Base-by-base conservation (phyloP, 192 early-diverging fungal species). In the Backusella westeae region DNA sequence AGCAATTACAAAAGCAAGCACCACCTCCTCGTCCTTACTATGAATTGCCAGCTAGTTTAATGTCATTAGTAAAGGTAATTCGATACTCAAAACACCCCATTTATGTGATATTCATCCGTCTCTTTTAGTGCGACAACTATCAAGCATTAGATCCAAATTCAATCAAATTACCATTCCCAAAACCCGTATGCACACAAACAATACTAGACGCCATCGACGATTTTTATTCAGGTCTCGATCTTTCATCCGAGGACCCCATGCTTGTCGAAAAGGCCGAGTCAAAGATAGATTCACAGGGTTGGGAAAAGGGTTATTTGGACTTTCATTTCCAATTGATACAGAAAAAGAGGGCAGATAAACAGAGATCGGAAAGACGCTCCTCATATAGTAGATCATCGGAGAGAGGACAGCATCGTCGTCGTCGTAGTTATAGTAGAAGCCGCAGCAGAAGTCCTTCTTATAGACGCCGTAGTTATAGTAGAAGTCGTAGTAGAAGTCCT, bases 41-140 rank as follows among this genome's bases (percentile, higher is more conserved):
- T 68, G 77, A 74, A 63, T 39, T 78, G n/a, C 77, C 77, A 7
- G 77, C 67, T 21, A 72, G 77, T n/a, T 73, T 49, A 21, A 78
- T 78, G 77, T 23, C 69, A 52, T 17, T 32, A 14, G 65, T 46
- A 21, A 73, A 78, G 72, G 77, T 78, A 78, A 69, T 26, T 19
- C 19, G 34, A 44, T 39, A 65, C 29, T 42, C 15, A 32, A 32
- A 15, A 12, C 26, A 9, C 19, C 6, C 15, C 4, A 21, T 21
- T 53, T n/a, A 53, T 53, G 1, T 67, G 15, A 56, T 10, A 67
- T 26, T 69, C 1, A 19, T 38, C 15, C 7, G 1, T 36, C 23
- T 44, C 23, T 53, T 71, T 35, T 53, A 76, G 36, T 21, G 41
- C n/a, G 52, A 52, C 19, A 42, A 72, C 15, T 78, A 78, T 21